Evolutionary conservation across 2,329 filamentous ascomycete genomes (phyloP), one percentile per base, ranked within the genome.

Genomic region (Paracamarosporium sp.): DNA sequence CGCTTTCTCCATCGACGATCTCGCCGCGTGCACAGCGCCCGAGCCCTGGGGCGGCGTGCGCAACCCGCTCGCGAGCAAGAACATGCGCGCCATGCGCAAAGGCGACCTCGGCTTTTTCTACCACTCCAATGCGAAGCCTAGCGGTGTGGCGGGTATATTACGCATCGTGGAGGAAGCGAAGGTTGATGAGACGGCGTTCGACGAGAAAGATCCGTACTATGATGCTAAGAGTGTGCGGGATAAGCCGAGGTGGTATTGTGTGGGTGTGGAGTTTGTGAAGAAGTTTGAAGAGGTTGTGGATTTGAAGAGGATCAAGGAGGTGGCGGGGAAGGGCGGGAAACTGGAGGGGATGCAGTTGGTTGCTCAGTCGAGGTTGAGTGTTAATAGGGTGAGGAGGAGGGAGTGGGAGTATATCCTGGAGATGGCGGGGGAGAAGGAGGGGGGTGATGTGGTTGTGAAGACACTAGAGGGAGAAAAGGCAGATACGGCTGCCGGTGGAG

Each of bases 31-130:
- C 69, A 87, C 82, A 0, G 84, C 86, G 68, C 92, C 94, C 1
- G 94, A 98, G 72, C 89, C 91, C 0, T 99, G 95, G 95, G 90
- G 96, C 78, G 95, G 79, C 72, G 86, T 82, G 36, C 70, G 79
- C 45, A 83, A 82, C 50, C 70, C 71, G 17, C 73, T 75, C 78
- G 94, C 94, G 6, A 87, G 92, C 25, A 98, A 97, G 71, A 92
- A 97, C 73, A 88, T 99, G 79, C 87, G 91, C 28, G 86, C 88
- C 8, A 99, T 99, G 95, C 93, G 91, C 68, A 88, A 88, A 55
- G 93, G 93, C 50, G 95, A 99, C 72, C 83, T 93, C 30, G 93
- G 93, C 25, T 98, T 99, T 80, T 98, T 99, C 80, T 98, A 98
- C 74, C 94, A 97, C 78, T 96, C 91, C 45, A 96, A 95, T 69